These are phyloP conservation scores for Naganishia albida DNA, from an alignment of 1,284 basidiomycete species.

Conservation along the genomic window DNA sequence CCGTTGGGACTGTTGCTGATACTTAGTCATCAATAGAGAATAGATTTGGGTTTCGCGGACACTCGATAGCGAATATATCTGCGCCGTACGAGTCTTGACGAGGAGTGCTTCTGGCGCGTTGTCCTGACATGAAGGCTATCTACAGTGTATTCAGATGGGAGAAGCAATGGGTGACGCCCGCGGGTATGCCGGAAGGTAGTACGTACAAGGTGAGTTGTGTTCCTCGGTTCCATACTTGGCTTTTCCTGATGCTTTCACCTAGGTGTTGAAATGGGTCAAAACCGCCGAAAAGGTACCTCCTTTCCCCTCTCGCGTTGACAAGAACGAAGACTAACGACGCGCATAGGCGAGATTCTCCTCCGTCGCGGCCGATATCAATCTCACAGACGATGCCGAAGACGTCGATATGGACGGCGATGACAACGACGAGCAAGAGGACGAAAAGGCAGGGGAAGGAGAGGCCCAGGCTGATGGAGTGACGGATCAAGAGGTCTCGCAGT, in stretches of 20 bases:
- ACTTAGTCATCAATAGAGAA: not conserved
- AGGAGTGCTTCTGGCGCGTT: too few relatives aligned
- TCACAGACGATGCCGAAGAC: slow-evolving; percentile 16
- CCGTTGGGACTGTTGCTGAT: not conserved
- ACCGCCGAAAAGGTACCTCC: slow-evolving; percentile 15
- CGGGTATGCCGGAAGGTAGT: slow-evolving; percentile 17
- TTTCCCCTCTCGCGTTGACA: not conserved
- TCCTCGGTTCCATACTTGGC: not conserved
- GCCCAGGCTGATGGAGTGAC: not conserved
- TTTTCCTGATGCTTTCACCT: not conserved
- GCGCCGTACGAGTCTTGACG: slow-evolving; percentile 8
- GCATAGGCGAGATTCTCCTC: slow-evolving; percentile 15
- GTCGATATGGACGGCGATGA: slow-evolving; percentile 21
- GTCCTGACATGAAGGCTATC: not conserved
- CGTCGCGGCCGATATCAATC: slow-evolving; percentile 4
- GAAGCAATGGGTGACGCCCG: slow-evolving; percentile 11
- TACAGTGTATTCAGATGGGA: slow-evolving; percentile 23
- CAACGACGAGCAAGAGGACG: slow-evolving; percentile 7
- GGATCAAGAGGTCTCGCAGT: slow-evolving; percentile 5
- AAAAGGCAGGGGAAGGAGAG: slow-evolving; percentile 6
- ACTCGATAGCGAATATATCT: slow-evolving; percentile 8
- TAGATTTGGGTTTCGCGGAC: slow-evolving; percentile 11
- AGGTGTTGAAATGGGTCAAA: slow-evolving; percentile 26
- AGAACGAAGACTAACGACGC: not conserved
- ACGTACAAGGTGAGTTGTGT: slow-evolving; percentile 12